phyloP scores from a whole-genome alignment of 805 yeast species.

The Wickerhamomyces bovis region DNA sequence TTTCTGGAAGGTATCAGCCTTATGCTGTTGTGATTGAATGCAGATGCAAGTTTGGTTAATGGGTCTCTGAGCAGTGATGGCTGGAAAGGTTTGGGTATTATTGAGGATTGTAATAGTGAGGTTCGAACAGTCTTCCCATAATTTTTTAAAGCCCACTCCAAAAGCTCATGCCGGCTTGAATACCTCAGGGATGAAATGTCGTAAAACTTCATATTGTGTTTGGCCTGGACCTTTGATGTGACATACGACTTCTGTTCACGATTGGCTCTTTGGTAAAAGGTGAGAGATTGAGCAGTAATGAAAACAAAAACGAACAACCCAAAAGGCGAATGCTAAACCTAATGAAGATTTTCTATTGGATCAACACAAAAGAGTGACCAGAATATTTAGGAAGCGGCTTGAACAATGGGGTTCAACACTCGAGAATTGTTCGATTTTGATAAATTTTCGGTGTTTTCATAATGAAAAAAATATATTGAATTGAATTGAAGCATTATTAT shows the following conservation, averaged over 20 bases:
- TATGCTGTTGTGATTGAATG: background rate
- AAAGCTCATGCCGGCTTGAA: background rate
- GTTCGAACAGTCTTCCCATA: background rate
- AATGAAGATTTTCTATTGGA: background rate
- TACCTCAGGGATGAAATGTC: background rate
- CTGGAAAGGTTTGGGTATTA: slow-evolving; percentile 1
- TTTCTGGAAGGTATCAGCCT: background rate
- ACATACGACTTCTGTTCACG: background rate
- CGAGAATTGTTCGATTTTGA: background rate
- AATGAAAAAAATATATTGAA: background rate
- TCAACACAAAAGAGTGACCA: background rate
- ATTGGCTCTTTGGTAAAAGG: background rate
- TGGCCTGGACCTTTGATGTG: background rate
- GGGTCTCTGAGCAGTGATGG: background rate
- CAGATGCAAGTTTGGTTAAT: background rate
- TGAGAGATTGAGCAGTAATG: background rate
- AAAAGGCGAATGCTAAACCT: background rate
- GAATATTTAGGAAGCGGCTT: background rate
- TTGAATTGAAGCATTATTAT: too few species aligned
- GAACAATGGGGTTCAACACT: background rate
- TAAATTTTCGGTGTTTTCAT: background rate
- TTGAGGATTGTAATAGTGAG: background rate
- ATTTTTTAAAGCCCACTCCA: background rate
- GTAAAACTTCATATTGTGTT: background rate
- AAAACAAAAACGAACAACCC: background rate